A percentile compares a stretch with the other conserved stretches of the same genome.
Evolutionary conservation across 345 rosid species (phyloP).

Genomic region (Eucalyptus curtisii): DNA sequence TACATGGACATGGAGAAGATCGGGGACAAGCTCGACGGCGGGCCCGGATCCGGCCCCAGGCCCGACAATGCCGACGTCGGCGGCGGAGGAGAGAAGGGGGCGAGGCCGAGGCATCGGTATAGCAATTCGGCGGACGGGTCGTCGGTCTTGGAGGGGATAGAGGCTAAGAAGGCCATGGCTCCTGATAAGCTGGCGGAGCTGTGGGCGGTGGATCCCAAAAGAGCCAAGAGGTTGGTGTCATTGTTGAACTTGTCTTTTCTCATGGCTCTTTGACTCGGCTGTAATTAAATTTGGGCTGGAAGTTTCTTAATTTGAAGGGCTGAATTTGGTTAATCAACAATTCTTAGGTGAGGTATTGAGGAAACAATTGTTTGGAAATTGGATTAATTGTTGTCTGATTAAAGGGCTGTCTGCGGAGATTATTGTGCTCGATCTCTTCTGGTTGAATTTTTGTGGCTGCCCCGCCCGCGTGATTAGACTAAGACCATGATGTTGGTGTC

Average conservation of each 20-base stretch:
- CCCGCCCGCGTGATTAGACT: not conserved
- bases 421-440: not conserved
- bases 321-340: not conserved
- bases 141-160: conserved; percentile 47
- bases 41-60: not conserved
- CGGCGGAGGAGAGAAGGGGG: not conserved
- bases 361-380: not conserved
- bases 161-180: conserved; percentile 95
- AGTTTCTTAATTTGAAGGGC: not conserved
- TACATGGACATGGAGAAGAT: conserved; percentile 83
- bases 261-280: not conserved
- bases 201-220: conserved; percentile 74
- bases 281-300: not conserved
- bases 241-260: not conserved
- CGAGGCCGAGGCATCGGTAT: conserved; percentile 49
- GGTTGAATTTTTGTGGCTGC: not conserved
- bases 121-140: conserved; percentile 82
- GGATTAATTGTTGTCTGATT: not conserved
- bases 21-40: conserved; percentile 20
- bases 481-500: not conserved
- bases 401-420: not conserved
- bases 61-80: conserved; percentile 23
- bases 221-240: conserved; percentile 69
- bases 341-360: not conserved
- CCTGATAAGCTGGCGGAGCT: conserved; percentile 85